Evolutionary conservation across 2,329 filamentous ascomycete genomes (phyloP).

Genomic region (Didymella pinodella): DNA sequence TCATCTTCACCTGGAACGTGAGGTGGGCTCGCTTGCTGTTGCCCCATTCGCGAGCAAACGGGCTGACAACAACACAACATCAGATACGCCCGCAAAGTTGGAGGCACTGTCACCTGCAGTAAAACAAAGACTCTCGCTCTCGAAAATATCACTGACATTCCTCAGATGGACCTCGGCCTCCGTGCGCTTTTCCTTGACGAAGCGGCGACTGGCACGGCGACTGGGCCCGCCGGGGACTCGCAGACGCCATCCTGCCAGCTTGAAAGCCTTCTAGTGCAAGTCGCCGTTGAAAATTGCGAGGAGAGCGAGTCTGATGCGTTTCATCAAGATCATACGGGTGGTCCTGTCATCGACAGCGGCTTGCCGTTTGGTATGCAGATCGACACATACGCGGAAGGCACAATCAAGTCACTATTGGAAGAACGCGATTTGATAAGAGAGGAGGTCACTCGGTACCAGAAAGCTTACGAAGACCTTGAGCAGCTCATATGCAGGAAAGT

Average conservation of each 20-base stretch:
- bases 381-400: neutral
- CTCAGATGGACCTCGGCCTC: neutral
- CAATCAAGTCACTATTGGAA: neutral
- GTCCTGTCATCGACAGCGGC: neutral
- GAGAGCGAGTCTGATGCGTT: neutral
- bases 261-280: too few species aligned
- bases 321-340: neutral
- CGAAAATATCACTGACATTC: too few species aligned
- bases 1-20: neutral
- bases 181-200: neutral
- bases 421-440: neutral
- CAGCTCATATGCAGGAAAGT: neutral
- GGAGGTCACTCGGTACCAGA: neutral
- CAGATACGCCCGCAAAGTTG: too few species aligned
- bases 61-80: neutral
- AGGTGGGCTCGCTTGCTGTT: neutral
- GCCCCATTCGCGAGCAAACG: neutral
- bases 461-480: neutral
- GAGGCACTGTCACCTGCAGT: too few species aligned
- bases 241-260: neutral
- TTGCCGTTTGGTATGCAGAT: neutral
- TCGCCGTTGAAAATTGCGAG: neutral
- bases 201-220: neutral
- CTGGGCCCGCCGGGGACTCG: neutral
- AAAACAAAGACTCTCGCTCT: too few species aligned